Evolutionary conservation across 176 grass and related monocot species (phyloP), one percentile per base, ranked within the genome.

Genomic region (Chrysopogon serrulatus): DNA sequence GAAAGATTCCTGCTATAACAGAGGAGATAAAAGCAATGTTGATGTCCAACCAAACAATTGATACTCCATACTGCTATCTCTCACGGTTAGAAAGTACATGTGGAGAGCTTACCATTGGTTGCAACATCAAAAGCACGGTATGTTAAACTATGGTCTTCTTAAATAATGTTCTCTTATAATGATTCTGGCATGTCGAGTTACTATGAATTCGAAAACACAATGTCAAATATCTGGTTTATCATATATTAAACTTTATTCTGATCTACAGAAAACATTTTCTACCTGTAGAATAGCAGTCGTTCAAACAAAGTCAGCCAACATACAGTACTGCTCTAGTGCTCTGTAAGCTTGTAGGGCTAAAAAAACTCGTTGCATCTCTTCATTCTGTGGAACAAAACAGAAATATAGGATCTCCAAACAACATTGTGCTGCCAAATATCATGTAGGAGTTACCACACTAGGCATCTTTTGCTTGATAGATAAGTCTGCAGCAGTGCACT

Each of bases 121-220:
- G 81, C 82, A 90, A 86, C 73, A 87, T 93, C 64, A 89, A 76
- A 84, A 77, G 70, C 74, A 97, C 89, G 87, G 91, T 96, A 74
- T 67, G 83, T 49, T 51, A 44, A 44, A 41, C 53, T 41, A 7
- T 1, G 24, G 32, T 59, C 21, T 4, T 28, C 54, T 40, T 30
- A 12, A 27, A 6, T 12, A 13, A 9, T 71, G 5, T 68, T 16
- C 10, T 54, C 61, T 54, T 74, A 23, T 53, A 5, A 49, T 83
- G 44, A 47, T 48, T 67, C 12, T 57, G 36, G 34, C 18, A 33
- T 18, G 40, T 67, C 39, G 18, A 34, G 21, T 16, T 69, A 59
- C 31, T 28, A 61, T 31, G 9, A 28, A 8, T 36, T 67, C n/a
- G 47, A 6, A 5, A 43, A 13, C 32, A 48, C 13, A 36, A 40